Percentiles rank a stretch among this genome's conserved stretches.
Conservation (phyloP, 495 filamentous ascomycete genomes). For the Aspergillus egyptiacus region DNA sequence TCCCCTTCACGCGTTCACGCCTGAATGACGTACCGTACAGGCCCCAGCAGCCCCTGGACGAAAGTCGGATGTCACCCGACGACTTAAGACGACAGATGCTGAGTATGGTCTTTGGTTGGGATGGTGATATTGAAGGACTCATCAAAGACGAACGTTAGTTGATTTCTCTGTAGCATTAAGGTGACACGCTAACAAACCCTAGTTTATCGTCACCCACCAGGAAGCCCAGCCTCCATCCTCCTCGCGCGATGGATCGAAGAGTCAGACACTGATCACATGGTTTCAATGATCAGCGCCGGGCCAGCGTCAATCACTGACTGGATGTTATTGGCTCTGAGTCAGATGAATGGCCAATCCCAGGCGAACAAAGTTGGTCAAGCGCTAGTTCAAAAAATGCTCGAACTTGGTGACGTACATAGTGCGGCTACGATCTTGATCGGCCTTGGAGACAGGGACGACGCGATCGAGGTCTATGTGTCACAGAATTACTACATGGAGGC, state of each 20-base stretch:
- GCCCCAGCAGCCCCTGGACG: constrained; percentile 55
- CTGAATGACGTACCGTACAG: constrained; percentile 77
- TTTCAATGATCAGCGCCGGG: constrained; percentile 64
- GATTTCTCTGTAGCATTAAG: neutral
- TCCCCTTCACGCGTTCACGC: constrained; percentile 64
- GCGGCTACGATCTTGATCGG: constrained; percentile 87
- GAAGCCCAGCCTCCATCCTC: constrained; percentile 70
- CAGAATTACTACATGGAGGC: constrained; percentile 90
- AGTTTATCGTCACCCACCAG: constrained; percentile 63
- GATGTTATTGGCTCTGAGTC: constrained; percentile 92
- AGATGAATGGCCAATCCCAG: constrained; percentile 71
- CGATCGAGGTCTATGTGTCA: constrained; percentile 93
- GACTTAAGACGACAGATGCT: constrained; percentile 89
- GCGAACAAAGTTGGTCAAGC: constrained; percentile 87
- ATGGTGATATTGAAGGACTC: constrained; percentile 74
- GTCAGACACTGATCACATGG: constrained; percentile 73
- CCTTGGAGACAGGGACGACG: constrained; percentile 88
- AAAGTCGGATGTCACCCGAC: constrained; percentile 66
- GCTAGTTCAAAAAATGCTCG: constrained; percentile 84
- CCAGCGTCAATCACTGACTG: constrained; percentile 86
- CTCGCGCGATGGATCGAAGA: constrained; percentile 91
- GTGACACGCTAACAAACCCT: constrained; percentile 9
- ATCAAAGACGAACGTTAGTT: constrained; percentile 74
- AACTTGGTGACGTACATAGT: constrained; percentile 85
- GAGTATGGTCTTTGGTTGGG: constrained; percentile 91